Base-by-base conservation (phyloP, 345 rosid species). In the Citrus mangshanensis region DNA sequence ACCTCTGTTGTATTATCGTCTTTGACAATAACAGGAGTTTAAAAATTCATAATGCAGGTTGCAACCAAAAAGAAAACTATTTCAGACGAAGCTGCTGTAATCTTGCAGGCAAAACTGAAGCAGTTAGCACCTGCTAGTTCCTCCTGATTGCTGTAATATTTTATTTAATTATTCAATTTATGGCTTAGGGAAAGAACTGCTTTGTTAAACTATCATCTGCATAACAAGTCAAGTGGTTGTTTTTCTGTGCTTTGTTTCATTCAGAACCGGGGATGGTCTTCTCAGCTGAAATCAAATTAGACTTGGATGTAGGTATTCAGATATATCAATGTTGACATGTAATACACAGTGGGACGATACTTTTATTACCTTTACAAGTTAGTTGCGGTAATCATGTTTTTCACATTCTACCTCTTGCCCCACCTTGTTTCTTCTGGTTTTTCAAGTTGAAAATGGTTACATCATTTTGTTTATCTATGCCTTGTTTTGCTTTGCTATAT, bases 41-140 rank as follows among this genome's bases (percentile, higher is more conserved):
- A 46, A 77, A 79, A 79, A 51, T 77, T 9, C 51, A 79, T 46
- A 78, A 75, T 78, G 85, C 89, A 96, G 99, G 93, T 96, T 72
- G 95, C 97, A 25, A 81, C 98, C 2, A 93, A 93, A 78, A 96
- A 96, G 98, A 94, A 93, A 88, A 88, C 73, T 18, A 75, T 93
- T 56, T 92, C 97, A 62, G 98, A 94, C 81, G 99, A 96, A 85
- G 98, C 94, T 25, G 90, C 90, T 28, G 89, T 84, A 70, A 76
- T 91, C 55, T 86, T 94, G 74, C 98, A 94, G 79, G 79, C 90
- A 24, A 94, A 92, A 80, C 61, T 94, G 87, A 94, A 86, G 81
- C 97, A 91, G 56, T 66, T 89, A 80, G 79, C 88, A 56, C 85
- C 91, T 42, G 67, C 92, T 54, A 80, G 78, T 34, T 72, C 65